Conservation (phyloP, 208 protist species). For the Trichomonas tenax region DNA sequence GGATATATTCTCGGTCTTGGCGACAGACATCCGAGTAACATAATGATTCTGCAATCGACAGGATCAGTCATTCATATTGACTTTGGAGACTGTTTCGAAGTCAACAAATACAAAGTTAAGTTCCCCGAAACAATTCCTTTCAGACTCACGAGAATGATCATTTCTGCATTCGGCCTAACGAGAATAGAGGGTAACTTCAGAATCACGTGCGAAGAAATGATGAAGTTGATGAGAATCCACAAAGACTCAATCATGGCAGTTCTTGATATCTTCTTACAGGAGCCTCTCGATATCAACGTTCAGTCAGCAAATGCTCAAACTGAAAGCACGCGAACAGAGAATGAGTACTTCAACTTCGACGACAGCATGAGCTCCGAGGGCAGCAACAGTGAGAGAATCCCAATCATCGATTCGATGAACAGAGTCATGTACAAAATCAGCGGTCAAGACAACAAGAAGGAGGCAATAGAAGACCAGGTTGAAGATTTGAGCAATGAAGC, state of each 20-base stretch:
- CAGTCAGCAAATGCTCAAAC: neutral
- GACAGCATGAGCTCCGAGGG: conserved; percentile 72
- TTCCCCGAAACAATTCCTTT: conserved; percentile 84
- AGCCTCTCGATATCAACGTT: conserved; percentile 22
- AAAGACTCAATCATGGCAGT: conserved; percentile 11
- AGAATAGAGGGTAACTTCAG: conserved; percentile 72
- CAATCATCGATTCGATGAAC: neutral
- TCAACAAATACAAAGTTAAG: conserved; percentile 62
- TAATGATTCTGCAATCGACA: conserved; percentile 62
- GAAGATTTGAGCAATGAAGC: conserved; percentile 19
- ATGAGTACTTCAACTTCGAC: conserved; percentile 72
- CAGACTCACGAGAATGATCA: conserved; percentile 78
- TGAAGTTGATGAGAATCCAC: conserved; percentile 37
- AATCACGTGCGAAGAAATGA: conserved; percentile 58
- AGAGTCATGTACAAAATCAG: neutral
- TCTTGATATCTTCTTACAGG: conserved; percentile 36
- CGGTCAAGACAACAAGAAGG: neutral
- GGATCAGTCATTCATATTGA: conserved; percentile 54
- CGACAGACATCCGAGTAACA: conserved; percentile 76
- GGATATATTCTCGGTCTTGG: conserved; percentile 71
- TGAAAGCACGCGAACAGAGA: conserved; percentile 43
- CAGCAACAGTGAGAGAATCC: conserved; percentile 61
- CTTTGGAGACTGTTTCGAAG: conserved; percentile 86
- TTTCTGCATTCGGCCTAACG: conserved; percentile 73
- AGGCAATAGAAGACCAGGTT: neutral